phyloP scores from a whole-genome alignment of 129 eudicot species.

The Pittosporum tobira region DNA sequence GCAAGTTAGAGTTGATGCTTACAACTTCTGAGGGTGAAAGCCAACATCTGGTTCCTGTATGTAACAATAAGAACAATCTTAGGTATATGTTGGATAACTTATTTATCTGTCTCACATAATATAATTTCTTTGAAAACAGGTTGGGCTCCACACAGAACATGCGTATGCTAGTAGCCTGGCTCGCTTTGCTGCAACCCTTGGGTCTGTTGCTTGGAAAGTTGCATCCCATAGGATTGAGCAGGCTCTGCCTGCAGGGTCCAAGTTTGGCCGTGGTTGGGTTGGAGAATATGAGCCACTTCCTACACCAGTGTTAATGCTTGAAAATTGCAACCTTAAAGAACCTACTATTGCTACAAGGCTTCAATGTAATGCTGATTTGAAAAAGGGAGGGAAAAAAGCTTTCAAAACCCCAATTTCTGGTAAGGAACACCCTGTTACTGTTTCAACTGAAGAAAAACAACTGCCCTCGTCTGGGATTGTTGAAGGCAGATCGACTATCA shows the following conservation, averaged over 20 bases:
- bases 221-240: constrained; percentile 87
- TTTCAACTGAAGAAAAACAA: constrained; percentile 16
- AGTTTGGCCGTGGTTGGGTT: constrained; percentile 97
- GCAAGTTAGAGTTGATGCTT: constrained; percentile 50
- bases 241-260: constrained; percentile 65
- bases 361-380: constrained; percentile 15
- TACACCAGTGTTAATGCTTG: constrained; percentile 52
- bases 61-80: constrained; percentile 13
- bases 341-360: constrained; percentile 30
- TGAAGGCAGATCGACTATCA: constrained; percentile 18
- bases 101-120: not conserved
- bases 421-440: constrained; percentile 14
- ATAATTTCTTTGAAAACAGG: constrained; percentile 42
- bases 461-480: constrained; percentile 14
- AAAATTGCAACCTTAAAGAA: constrained; percentile 34
- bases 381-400: constrained; percentile 19
- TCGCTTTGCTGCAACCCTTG: constrained; percentile 90
- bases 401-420: constrained; percentile 16
- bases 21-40: constrained; percentile 76
- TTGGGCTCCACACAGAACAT: constrained; percentile 83
- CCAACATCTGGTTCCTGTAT: constrained; percentile 86
- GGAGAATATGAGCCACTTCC: constrained; percentile 97
- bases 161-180: constrained; percentile 90
- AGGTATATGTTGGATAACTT: not conserved
- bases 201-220: constrained; percentile 81